Percentiles rank a stretch among this genome's conserved stretches.
These are phyloP conservation scores for Chytriomyces sp. DNA, from an alignment of 192 early-diverging fungal genomes.

Conservation along the genomic window DNA sequence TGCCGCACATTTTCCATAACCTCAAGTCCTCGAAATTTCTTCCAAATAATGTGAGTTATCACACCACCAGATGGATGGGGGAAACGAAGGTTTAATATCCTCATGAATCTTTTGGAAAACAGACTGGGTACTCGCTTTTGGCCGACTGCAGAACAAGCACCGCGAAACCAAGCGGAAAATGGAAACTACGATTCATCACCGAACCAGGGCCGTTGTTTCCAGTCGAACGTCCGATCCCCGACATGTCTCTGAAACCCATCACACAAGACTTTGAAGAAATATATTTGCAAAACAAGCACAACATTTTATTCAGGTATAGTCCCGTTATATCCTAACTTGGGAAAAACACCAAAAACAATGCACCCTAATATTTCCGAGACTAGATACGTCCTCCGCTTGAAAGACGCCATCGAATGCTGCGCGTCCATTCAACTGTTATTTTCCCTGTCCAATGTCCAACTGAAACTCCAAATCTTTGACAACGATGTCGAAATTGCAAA, in stretches of 20 bases:
- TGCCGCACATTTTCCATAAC: constrained; percentile 48
- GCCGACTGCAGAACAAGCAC: constrained; percentile 46
- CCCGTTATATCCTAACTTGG: constrained; percentile 34
- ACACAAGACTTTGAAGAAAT: constrained; percentile 62
- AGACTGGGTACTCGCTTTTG: constrained; percentile 58
- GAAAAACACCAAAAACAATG: not conserved
- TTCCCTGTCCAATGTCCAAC: constrained; percentile 40
- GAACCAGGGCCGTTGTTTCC: constrained; percentile 35
- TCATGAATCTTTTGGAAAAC: not conserved
- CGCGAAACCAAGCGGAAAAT: constrained; percentile 47
- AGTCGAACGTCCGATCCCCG: constrained; percentile 40
- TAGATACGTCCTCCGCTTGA: constrained; percentile 56
- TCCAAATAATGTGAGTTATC: constrained; percentile 52
- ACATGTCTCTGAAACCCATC: constrained; percentile 51
- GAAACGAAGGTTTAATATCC: too few relatives aligned
- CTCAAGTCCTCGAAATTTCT: constrained; percentile 41
- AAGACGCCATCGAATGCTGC: constrained; percentile 53
- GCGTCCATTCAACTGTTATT: constrained; percentile 58
- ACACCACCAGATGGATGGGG: not conserved
- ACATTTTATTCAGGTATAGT: constrained; percentile 59
- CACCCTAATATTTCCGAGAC: not conserved
- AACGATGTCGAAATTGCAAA: constrained; percentile 57
- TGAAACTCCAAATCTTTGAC: constrained; percentile 60
- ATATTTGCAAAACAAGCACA: constrained; percentile 61
- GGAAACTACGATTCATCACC: constrained; percentile 57